Conservation (phyloP, 768 basidiomycete genomes). For the Boletus sp. region DNA sequence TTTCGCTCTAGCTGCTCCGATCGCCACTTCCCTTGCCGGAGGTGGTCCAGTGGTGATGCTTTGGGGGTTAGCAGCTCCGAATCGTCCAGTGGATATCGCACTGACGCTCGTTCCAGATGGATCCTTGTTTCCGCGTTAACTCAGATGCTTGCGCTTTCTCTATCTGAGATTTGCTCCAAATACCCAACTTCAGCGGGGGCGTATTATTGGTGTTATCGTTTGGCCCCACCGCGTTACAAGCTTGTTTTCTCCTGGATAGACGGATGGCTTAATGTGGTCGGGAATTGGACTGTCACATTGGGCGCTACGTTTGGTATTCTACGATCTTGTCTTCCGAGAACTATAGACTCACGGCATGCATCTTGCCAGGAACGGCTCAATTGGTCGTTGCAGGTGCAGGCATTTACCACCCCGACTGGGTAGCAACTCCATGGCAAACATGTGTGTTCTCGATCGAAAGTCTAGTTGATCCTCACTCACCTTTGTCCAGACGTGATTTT, state of each 20-base stretch:
- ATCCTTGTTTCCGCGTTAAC: constrained; percentile 48
- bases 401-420: constrained; percentile 58
- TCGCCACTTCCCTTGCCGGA: constrained; percentile 51
- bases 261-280: constrained; percentile 66
- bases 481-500: constrained; percentile 48
- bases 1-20: constrained; percentile 53
- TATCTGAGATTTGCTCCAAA: constrained; percentile 57
- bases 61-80: constrained; percentile 44
- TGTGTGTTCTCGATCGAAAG: constrained; percentile 33
- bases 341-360: neutral
- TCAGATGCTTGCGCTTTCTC: constrained; percentile 47
- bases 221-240: constrained; percentile 50
- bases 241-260: constrained; percentile 61
- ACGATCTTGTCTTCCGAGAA: neutral
- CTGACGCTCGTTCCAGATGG: constrained; percentile 36
- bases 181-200: constrained; percentile 62
- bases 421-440: constrained; percentile 57
- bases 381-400: constrained; percentile 56
- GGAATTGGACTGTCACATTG: constrained; percentile 65
- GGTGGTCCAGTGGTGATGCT: constrained; percentile 57
- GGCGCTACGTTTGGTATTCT: constrained; percentile 56
- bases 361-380: constrained; percentile 50
- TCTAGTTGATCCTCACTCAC: constrained; percentile 1
- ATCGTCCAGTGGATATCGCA: neutral
- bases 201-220: constrained; percentile 64